Evolutionary conservation across 331 rosid genomes (phyloP).

Genomic region (Erythrophleum ivorense): DNA sequence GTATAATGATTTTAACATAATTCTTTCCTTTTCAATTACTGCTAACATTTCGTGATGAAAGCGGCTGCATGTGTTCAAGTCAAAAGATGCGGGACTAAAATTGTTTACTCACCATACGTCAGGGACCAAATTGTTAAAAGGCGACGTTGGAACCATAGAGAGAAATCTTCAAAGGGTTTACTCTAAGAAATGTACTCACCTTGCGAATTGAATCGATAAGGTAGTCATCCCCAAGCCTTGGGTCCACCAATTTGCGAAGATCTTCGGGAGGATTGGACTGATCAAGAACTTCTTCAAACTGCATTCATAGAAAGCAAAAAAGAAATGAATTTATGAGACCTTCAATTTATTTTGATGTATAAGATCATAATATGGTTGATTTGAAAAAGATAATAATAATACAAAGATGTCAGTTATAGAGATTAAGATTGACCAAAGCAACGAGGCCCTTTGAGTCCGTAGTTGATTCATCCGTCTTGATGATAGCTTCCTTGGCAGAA

Average conservation of each 20-base stretch:
- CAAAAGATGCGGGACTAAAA: neutral
- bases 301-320: conserved; percentile 31
- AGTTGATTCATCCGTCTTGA: conserved; percentile 45
- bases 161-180: neutral
- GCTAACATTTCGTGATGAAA: neutral
- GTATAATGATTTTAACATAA: neutral
- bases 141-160: neutral
- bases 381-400: neutral
- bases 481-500: conserved; percentile 83
- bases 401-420: neutral
- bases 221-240: conserved; percentile 76
- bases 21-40: neutral
- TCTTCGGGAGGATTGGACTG: conserved; percentile 57
- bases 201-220: conserved; percentile 71
- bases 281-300: conserved; percentile 76
- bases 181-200: conserved; percentile 51
- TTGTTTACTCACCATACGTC: neutral
- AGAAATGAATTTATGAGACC: neutral
- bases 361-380: neutral
- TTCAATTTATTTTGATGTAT: neutral
- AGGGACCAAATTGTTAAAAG: neutral
- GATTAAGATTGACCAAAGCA: conserved; percentile 60
- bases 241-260: conserved; percentile 72
- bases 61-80: neutral
- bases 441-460: conserved; percentile 72